Evolutionary conservation across 2,329 filamentous ascomycete species (phyloP).

Genomic region (Aspergillus arachidicola): DNA sequence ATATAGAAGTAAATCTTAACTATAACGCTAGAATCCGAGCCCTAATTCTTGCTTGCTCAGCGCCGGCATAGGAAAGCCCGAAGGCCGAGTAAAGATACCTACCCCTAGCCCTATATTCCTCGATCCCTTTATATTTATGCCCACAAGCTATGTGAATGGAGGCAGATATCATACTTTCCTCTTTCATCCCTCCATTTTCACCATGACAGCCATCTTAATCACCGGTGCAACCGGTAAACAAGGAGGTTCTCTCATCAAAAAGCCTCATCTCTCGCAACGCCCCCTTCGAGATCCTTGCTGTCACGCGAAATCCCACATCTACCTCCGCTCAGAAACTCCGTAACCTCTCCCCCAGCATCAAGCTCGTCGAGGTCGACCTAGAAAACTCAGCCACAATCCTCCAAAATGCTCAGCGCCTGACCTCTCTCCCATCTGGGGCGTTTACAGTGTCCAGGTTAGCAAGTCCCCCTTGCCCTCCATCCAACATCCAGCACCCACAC

Average conservation of each 20-base stretch:
- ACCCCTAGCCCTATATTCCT: too few species aligned
- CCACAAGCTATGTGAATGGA: not conserved
- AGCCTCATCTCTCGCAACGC: conserved; percentile 32
- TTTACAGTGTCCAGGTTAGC: conserved; percentile 63
- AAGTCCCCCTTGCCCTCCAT: not conserved
- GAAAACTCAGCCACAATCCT: conserved; percentile 57
- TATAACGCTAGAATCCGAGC: too few species aligned
- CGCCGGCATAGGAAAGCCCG: not conserved
- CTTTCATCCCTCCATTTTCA: not conserved
- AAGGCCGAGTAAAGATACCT: not conserved
- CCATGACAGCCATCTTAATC: conserved; percentile 25
- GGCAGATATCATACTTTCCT: not conserved
- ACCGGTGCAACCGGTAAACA: conserved; percentile 48
- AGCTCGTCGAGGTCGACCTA: conserved; percentile 61
- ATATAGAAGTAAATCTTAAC: too few species aligned
- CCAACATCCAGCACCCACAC: not conserved
- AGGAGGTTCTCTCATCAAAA: conserved; percentile 39
- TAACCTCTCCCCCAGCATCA: conserved; percentile 50
- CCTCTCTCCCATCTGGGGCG: conserved; percentile 56
- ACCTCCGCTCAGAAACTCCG: conserved; percentile 53
- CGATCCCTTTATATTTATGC: not conserved
- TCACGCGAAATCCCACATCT: conserved; percentile 60
- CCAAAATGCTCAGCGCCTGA: conserved; percentile 42
- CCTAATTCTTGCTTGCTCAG: not conserved
- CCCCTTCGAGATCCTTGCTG: conserved; percentile 57